Evolutionary conservation across 768 basidiomycete species (phyloP), one percentile per base, ranked within the genome.

Genomic region (Mycena amicta): DNA sequence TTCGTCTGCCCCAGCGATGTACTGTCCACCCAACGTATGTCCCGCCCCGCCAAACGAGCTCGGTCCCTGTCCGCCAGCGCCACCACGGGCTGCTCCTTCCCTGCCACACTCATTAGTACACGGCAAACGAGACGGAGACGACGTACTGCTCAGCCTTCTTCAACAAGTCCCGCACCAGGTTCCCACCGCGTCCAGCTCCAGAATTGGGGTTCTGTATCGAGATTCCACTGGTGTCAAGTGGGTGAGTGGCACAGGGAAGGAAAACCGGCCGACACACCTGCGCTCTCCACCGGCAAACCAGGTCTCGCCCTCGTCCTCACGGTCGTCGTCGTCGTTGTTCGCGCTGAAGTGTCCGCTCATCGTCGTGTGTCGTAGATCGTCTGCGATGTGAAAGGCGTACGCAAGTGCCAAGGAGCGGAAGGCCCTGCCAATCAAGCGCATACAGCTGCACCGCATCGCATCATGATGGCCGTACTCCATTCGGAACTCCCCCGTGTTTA

Each of bases 251-350:
- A 56, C n/a, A n/a, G n/a, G 33, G 23, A 50, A 28, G 8, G 18
- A 43, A 11, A 6, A 12, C 20, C 20, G 8, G 15, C 2, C 16
- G n/a, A 41, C 68, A 15, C 47, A 86, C 88, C 1, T 89, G 89
- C 4, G 89, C 88, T n/a, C n/a, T n/a, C n/a, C n/a, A n/a, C n/a
- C n/a, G n/a, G 89, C 83, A 67, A 85, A 90, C 72, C 82, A 84
- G 56, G 77, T 81, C 61, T 84, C 78, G 0, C 76, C 77, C 23
- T 77, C 70, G 11, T 72, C 72, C 54, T 71, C 72, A 2, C 72
- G 71, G 15, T 73, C 73, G 15, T 75, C 78, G n/a, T 78, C 77
- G 3, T 76, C 74, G 53, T 73, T 74, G 56, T 70, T 70, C 3
- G 74, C 70, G 37, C 66, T 49, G 27, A 71, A 64, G 63, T 66